Base-by-base conservation (phyloP, 1,284 basidiomycete genomes). In the Microstroma glucosiphilum region DNA sequence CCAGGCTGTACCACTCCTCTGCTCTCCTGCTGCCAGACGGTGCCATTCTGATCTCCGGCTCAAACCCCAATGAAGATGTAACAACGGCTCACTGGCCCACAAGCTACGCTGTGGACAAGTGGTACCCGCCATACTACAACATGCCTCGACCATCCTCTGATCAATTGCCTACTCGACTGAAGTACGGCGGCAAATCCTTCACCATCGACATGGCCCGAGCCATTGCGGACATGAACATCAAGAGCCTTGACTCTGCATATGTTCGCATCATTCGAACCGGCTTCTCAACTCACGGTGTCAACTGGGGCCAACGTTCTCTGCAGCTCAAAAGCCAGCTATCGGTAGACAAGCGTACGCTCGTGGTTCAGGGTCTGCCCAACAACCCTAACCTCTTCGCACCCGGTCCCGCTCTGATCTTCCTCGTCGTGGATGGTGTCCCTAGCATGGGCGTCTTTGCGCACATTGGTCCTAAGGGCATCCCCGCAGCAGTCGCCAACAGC, bases 381-480 rank as follows among this genome's bases (percentile, higher is more conserved):
- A 77, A 78, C 61, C 63, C 72, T 11, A 56, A 56, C 23, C 63
- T 79, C 43, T 71, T 76, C 56, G 68, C 70, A 3, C 77, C 77
- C 8, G 77, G 77, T 6, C 71, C 75, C 1, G 77, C 75, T 19
- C 66, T 79, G 41, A 65, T 71, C 3, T 79, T 79, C 46, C 69
- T 79, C 9, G 71, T 70, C 1, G 71, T 78, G 19, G 63, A 76
- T 48, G 75, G 75, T 41, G 65, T 78, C 13, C 73, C 77, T 11
- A 69, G 64, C 42, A 62, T 67, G 19, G 77, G 77, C 56, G 69
- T 73, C 66, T 69, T 72, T 60, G 68, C 76, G 57, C 73, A 69
- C 61, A 68, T 78, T 40, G 77, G 76, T 2, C 51, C 51, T 6
- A 54, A 54, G 19, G 30, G 30, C 9, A 37, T 9, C 30, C 30